These are phyloP conservation scores for Capsella bursapastoris DNA, from an alignment of 345 rosid genomes.

Conservation along the genomic window DNA sequence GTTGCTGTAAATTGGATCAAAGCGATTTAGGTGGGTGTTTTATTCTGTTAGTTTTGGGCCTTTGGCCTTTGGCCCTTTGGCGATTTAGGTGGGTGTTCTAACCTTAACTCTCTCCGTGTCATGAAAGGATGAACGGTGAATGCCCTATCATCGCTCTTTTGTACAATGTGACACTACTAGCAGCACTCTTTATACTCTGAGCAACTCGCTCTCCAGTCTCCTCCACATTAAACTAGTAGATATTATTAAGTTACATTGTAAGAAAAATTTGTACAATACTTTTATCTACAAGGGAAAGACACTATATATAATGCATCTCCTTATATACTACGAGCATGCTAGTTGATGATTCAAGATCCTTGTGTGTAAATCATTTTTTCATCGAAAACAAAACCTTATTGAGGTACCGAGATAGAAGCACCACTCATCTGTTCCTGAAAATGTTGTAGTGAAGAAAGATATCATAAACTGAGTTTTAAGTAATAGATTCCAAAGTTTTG, in stretches of 20 bases:
- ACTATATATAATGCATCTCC: slow-evolving; percentile 12
- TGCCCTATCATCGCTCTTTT: no score
- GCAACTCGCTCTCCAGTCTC: not conserved
- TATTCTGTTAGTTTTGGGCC: no score
- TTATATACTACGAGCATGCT: slow-evolving; percentile 22
- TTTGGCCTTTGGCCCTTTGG: not conserved
- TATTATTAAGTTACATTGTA: not conserved
- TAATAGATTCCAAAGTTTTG: not conserved
- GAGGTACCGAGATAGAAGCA: slow-evolving; percentile 38
- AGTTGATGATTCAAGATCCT: slow-evolving; percentile 7
- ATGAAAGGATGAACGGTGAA: no score
- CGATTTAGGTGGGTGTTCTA: slow-evolving; percentile 31
- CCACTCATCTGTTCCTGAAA: slow-evolving; percentile 42
- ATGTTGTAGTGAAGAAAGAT: not conserved
- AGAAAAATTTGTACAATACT: slow-evolving; percentile 33
- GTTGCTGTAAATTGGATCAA: slow-evolving; percentile 46
- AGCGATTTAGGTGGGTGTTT: slow-evolving; percentile 33
- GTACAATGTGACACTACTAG: no score
- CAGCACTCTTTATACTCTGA: no score
- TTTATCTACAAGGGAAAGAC: slow-evolving; percentile 28
- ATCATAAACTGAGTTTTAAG: not conserved
- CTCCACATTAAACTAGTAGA: not conserved
- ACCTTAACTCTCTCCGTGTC: no score
- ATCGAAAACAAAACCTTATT: slow-evolving; percentile 1
- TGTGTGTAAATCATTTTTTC: not conserved